phyloP scores from a whole-genome alignment of 805 yeast species.

The Metschnikowia kofuensis region DNA sequence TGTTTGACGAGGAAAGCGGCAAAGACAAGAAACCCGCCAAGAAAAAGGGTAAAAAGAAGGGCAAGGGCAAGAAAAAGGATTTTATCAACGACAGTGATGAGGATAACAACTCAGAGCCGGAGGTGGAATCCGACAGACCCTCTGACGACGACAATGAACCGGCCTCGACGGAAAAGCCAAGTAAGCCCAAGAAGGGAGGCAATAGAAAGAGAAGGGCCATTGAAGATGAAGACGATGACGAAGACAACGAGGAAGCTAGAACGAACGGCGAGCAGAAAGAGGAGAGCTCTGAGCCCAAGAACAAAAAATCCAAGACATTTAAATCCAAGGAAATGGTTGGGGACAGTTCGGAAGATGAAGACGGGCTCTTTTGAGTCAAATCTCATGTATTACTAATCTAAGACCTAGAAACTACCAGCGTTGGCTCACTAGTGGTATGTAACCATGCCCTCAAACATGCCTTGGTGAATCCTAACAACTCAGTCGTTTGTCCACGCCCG shows the following conservation, averaged over 20 bases:
- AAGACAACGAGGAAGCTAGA: constrained; percentile 17
- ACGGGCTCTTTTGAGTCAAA: constrained; percentile 14
- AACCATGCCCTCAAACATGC: no score
- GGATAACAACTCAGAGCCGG: constrained; percentile 25
- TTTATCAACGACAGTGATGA: constrained; percentile 35
- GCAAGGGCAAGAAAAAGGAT: constrained; percentile 30
- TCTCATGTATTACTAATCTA: constrained; percentile 1
- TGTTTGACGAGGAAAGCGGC: constrained; percentile 25
- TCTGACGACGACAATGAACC: constrained; percentile 2
- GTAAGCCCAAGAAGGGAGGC: constrained; percentile 19
- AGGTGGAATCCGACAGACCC: constrained; percentile 14
- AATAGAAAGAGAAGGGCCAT: constrained; percentile 26
- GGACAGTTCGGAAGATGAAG: constrained; percentile 48
- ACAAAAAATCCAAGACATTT: constrained; percentile 13
- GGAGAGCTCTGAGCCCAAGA: no score
- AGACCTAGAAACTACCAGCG: background rate
- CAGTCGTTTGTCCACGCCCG: constrained; percentile 32
- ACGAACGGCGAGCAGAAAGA: constrained; percentile 21
- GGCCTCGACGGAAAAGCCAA: constrained; percentile 2
- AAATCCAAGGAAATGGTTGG: constrained; percentile 35
- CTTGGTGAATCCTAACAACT: no score
- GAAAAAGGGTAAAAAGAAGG: constrained; percentile 20
- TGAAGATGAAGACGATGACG: constrained; percentile 31
- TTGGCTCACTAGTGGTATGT: no score
- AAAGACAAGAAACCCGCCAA: constrained; percentile 22